Evolutionary conservation across 139 green algal species (phyloP).

Genomic region (Spirogloea muscicola): DNA sequence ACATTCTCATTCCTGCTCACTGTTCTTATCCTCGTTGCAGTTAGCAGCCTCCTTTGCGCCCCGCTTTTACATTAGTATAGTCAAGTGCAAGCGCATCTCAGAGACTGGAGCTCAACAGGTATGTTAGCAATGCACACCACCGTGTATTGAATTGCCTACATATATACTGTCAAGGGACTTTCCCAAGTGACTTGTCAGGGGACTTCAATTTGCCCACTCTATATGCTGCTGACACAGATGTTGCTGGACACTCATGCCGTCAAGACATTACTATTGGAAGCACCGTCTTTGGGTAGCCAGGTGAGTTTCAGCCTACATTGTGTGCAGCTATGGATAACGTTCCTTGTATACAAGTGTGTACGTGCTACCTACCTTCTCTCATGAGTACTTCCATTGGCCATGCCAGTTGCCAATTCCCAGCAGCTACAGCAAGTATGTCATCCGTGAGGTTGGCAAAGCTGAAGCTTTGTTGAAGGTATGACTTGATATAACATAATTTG

Average conservation of each 20-base stretch:
- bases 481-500: too few relatives aligned
- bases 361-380: background rate
- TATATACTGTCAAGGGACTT: background rate
- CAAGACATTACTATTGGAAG: conserved; percentile 52
- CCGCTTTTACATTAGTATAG: conserved; percentile 63
- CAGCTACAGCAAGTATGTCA: conserved; percentile 56
- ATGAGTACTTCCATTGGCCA: background rate
- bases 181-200: too few relatives aligned
- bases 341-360: background rate
- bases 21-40: conserved; percentile 49
- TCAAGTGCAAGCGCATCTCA: conserved; percentile 50
- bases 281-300: conserved; percentile 29
- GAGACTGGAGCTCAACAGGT: conserved; percentile 53
- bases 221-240: conserved; percentile 52
- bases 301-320: too few relatives aligned
- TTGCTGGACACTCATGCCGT: conserved; percentile 69
- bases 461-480: conserved; percentile 74
- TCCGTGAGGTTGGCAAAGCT: conserved; percentile 58
- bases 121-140: too few relatives aligned
- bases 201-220: too few relatives aligned
- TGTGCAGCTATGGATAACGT: background rate
- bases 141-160: background rate
- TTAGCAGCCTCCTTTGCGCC: conserved; percentile 78
- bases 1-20: background rate
- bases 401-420: conserved; percentile 17